Percentiles rank a stretch among this genome's conserved stretches.
phyloP scores from a whole-genome alignment of 441 rosid genomes.

The Capsella rubella region DNA sequence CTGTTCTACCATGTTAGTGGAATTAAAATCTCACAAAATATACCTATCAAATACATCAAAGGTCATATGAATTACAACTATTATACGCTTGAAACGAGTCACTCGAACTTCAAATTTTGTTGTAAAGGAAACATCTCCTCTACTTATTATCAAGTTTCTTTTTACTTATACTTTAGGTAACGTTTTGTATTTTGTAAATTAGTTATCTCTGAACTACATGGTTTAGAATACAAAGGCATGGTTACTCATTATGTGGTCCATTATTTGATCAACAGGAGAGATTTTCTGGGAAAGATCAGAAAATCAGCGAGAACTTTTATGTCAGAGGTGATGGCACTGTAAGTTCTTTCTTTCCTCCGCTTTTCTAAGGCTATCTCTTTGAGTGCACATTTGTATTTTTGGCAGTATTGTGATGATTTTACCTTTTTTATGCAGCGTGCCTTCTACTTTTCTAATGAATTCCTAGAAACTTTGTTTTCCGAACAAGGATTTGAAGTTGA shows the following conservation, averaged over 20 bases:
- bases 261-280: constrained; percentile 70
- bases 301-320: constrained; percentile 85
- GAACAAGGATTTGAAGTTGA: constrained; percentile 78
- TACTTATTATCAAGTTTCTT: not conserved
- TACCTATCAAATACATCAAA: not conserved
- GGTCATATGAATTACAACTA: not conserved
- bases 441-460: constrained; percentile 87
- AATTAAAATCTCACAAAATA: constrained; percentile 12
- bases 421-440: constrained; percentile 70
- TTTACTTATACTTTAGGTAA: too few relatives aligned
- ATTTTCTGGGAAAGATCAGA: constrained; percentile 82
- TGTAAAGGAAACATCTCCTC: not conserved
- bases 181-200: not conserved
- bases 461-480: constrained; percentile 68
- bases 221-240: constrained; percentile 6
- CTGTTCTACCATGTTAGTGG: constrained; percentile 8
- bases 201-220: constrained; percentile 1
- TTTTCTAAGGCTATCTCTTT: not conserved
- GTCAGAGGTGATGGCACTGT: constrained; percentile 99
- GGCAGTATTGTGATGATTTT: constrained; percentile 21
- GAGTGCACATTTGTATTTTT: not conserved
- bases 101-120: not conserved
- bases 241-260: constrained; percentile 15
- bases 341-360: constrained; percentile 45
- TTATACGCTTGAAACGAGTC: not conserved